Base-by-base conservation (phyloP, 176 grass and related monocot genomes). In the Leersia perrieri region DNA sequence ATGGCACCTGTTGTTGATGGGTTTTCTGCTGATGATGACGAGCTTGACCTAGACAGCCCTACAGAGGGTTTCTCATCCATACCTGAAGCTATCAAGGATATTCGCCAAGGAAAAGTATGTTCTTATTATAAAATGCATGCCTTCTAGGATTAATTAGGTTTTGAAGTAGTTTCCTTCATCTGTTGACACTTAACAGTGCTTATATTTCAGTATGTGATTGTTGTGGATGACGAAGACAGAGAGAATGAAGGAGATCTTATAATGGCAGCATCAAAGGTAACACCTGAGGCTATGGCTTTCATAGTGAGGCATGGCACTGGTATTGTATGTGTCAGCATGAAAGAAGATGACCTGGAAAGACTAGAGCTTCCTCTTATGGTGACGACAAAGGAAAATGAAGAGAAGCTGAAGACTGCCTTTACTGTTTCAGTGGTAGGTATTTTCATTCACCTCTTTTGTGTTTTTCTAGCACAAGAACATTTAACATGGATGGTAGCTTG, bases 221-320 rank as follows among this genome's bases (percentile, higher is more conserved):
- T 97, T 76, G 94, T 97, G 40, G 94, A 97, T 63, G 94, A 97
- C 41, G 94, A 97, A 83, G 89, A 88, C 51, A 91, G 91, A 89
- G 95, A 98, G 72, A 98, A 98, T 77, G 92, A 98, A 84, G 95
- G 95, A 70, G 95, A 98, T 82, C 95, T 98, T 83, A 98, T 98
- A 89, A 97, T 97, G 91, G 84, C 94, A 82, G 94, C 94, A 76
- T 94, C 94, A 82, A 86, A 90, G 57, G 94, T 89, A 62, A 97
- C 94, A 75, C 92, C 94, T 69, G 94, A 94, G 73, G 87, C 85
- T 36, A 97, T 88, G 89, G 89, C 94, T 80, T 97, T 97, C 74
- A 87, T 94, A 82, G 94, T 97, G 62, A 97, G 85, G 70, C 85
- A 94, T 86, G 92, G 94, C 33, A 97, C 92, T 18, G 94, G 94